Evolutionary conservation across 352 stramenopile species (phyloP).

Genomic region (Phytophthora pistaciae): DNA sequence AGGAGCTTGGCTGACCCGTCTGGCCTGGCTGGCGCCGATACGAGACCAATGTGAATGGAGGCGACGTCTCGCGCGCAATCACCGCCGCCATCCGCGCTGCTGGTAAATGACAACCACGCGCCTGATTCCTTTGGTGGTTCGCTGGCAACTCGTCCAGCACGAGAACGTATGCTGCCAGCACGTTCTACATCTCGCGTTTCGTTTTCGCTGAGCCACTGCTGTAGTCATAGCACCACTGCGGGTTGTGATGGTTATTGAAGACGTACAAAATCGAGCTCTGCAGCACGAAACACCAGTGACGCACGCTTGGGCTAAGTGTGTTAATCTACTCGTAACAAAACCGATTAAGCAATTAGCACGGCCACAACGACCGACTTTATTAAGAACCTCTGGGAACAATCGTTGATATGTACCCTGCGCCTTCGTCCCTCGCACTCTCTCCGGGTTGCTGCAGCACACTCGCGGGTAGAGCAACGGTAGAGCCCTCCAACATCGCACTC

Average conservation of each 20-base stretch:
- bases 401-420: conserved; percentile 33
- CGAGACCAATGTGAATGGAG: too few species aligned
- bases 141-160: too few species aligned
- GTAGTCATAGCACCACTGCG: conserved; percentile 45
- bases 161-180: conserved; percentile 31
- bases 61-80: too few species aligned
- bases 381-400: conserved; percentile 23
- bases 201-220: neutral
- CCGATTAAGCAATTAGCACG: neutral
- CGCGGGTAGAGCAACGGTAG: conserved; percentile 8
- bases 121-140: too few species aligned
- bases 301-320: too few species aligned
- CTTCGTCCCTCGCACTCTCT: conserved; percentile 35
- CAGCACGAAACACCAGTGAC: too few species aligned
- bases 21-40: too few species aligned
- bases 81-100: too few species aligned
- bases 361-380: too few species aligned
- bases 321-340: too few species aligned
- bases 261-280: conserved; percentile 28
- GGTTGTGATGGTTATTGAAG: conserved; percentile 46
- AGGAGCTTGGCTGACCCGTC: too few species aligned
- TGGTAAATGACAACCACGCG: too few species aligned
- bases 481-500: conserved; percentile 2
- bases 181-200: neutral
- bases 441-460: neutral